phyloP scores from a whole-genome alignment of 2,329 filamentous ascomycete species.

The Sclerotinia trifoliorum region DNA sequence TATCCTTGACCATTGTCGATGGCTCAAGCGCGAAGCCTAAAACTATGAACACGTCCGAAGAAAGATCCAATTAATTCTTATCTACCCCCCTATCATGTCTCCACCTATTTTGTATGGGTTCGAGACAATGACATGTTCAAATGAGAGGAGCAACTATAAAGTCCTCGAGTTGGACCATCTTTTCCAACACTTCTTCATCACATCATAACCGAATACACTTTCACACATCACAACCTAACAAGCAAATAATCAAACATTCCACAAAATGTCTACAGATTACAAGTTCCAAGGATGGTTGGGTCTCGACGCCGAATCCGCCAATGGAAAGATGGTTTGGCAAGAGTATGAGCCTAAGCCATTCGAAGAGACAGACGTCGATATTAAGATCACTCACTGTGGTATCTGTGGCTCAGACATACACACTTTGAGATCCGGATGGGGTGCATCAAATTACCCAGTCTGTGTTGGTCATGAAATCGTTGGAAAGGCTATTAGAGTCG shows the following conservation, averaged over 20 bases:
- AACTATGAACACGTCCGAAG: not conserved
- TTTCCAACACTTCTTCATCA: too few relatives aligned
- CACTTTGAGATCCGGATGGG: constrained; percentile 35
- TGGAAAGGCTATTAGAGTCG: constrained; percentile 50
- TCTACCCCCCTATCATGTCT: not conserved
- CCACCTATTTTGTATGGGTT: constrained; percentile 1
- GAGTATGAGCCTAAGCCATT: constrained; percentile 47
- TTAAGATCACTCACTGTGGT: constrained; percentile 50
- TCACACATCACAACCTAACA: not conserved
- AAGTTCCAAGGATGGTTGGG: constrained; percentile 35
- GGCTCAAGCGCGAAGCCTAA: not conserved
- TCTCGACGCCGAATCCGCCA: constrained; percentile 31
- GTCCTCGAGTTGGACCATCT: not conserved
- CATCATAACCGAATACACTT: not conserved
- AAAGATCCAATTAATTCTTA: not conserved
- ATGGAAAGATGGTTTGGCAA: constrained; percentile 37
- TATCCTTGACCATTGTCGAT: not conserved
- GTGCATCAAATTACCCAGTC: constrained; percentile 39
- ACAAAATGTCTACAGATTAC: constrained; percentile 18
- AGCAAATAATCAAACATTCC: not conserved
- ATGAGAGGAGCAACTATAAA: not conserved
- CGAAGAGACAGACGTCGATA: constrained; percentile 50
- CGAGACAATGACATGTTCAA: constrained; percentile 1
- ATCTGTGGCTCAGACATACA: constrained; percentile 45
- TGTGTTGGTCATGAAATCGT: constrained; percentile 53